These are phyloP conservation scores for Starmerella vaccinii DNA, from an alignment of 805 yeast genomes.

Conservation along the genomic window DNA sequence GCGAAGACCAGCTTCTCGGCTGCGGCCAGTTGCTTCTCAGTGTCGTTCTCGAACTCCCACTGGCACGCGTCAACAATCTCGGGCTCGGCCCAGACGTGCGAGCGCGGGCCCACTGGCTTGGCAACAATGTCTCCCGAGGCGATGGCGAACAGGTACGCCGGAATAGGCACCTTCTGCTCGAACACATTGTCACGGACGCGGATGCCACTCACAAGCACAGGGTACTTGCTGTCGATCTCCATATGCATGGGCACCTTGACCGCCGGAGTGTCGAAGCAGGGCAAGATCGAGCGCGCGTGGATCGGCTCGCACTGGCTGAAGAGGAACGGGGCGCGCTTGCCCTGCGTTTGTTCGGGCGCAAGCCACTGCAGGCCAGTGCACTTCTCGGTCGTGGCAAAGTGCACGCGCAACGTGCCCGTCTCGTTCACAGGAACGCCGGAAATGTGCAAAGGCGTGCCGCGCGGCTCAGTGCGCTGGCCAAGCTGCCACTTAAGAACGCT, in stretches of 20 bases:
- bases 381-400: slow-evolving; percentile 57
- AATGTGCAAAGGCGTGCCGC: slow-evolving; percentile 38
- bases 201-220: slow-evolving; percentile 67
- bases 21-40: slow-evolving; percentile 61
- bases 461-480: slow-evolving; percentile 31
- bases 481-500: slow-evolving; percentile 27
- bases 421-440: slow-evolving; percentile 13
- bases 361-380: slow-evolving; percentile 86
- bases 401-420: slow-evolving; percentile 30
- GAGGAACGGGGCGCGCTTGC: slow-evolving; percentile 56
- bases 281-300: slow-evolving; percentile 78
- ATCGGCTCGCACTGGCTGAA: slow-evolving; percentile 89
- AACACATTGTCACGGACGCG: slow-evolving; percentile 35
- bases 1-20: slow-evolving; percentile 69
- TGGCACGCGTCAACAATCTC: slow-evolving; percentile 54
- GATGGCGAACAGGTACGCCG: slow-evolving; percentile 71
- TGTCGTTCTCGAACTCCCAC: slow-evolving; percentile 68
- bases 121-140: slow-evolving; percentile 70
- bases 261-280: slow-evolving; percentile 85
- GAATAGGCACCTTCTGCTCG: slow-evolving; percentile 72
- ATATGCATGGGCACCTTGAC: slow-evolving; percentile 58
- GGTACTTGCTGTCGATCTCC: slow-evolving; percentile 50
- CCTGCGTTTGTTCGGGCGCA: slow-evolving; percentile 62
- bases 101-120: slow-evolving; percentile 73
- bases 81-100: slow-evolving; percentile 73